Evolutionary conservation across 139 green algal species (phyloP), one percentile per base, ranked within the genome.

Genomic region (Penium margaritaceum): DNA sequence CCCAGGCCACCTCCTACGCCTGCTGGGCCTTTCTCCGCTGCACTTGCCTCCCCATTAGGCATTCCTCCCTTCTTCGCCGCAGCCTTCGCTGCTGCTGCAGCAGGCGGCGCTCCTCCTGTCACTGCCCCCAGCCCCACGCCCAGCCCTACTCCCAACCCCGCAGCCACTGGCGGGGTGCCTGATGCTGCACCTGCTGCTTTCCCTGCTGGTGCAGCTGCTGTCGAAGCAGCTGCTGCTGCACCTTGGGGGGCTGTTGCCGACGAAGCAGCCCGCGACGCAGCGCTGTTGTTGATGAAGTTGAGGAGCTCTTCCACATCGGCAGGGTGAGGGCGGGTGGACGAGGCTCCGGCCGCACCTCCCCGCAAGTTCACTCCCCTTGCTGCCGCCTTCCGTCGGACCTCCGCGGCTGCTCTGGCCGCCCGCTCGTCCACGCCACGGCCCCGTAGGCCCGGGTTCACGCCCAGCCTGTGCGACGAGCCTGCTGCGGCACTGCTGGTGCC

Each of bases 321-420:
- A 21, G 67, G 29, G 72, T 29, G 30, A n/a, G 67, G 54, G n/a
- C 21, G 33, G 21, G 32, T 75, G 57, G 21, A 17, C 72, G 29
- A 27, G 41, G 30, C 54, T 3, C 41, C 36, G 34, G 36, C 44
- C 27, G 63, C 41, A 57, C 27, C 39, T 36, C 43, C 41, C 29
- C 69, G 38, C 17, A 73, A 39, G 36, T 73, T 73, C 68, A 78
- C 71, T 63, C 71, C 71, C 19, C 71, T 34, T 15, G 71, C 71
- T 7, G 60, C 61, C n/a, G 71, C 71, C 30, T 72, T 78, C 33
- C 71, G 62, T 12, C 71, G 62, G 24, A 53, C 61, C 30, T 74
- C 71, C 9, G 41, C 71, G 21, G 60, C 30, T 6, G 71, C 71
- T 37, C 38, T 70, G 34, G 41, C 39, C 17, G 71, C 61, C 27